phyloP scores from a whole-genome alignment of 352 stramenopile genomes.

The Chrysophaeum taylorii region DNA sequence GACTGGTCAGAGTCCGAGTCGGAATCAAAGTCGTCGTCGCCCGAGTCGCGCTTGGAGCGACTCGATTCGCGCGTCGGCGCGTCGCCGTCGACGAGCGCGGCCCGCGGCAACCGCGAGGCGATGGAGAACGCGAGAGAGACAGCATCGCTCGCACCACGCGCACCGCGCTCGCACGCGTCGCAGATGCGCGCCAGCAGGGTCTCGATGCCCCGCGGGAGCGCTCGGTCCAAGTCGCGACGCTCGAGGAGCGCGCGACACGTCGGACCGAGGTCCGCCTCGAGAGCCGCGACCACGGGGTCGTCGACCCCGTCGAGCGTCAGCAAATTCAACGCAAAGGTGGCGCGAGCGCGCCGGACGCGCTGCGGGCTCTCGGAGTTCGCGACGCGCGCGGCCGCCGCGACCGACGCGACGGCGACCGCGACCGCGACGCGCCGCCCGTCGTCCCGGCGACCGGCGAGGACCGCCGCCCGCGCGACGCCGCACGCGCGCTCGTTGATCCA shows the following conservation, averaged over 20 bases:
- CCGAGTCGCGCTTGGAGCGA: too few relatives aligned
- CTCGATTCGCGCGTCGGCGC: too few relatives aligned
- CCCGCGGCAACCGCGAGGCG: too few relatives aligned
- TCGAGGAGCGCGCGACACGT: neutral
- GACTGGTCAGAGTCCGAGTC: too few relatives aligned
- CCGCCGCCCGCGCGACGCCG: neutral
- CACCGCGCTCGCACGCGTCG: too few relatives aligned
- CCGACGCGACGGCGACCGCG: neutral
- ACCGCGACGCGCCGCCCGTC: neutral
- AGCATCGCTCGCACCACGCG: too few relatives aligned
- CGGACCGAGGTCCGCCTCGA: neutral
- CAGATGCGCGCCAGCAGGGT: too few relatives aligned
- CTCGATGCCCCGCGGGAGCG: too few relatives aligned
- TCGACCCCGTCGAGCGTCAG: neutral
- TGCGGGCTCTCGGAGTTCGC: neutral
- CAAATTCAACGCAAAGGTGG: neutral
- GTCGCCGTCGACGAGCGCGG: too few relatives aligned
- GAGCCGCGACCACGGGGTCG: neutral
- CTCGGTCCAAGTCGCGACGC: too few relatives aligned
- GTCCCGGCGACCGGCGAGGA: neutral
- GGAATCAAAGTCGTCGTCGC: too few relatives aligned
- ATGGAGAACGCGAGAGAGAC: too few relatives aligned
- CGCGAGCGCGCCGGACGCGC: neutral
- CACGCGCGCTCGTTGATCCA: neutral
- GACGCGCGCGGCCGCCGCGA: neutral